These are phyloP conservation scores for Cyberlindnera subsufficiens DNA, from an alignment of 805 yeast genomes.

Conservation along the genomic window DNA sequence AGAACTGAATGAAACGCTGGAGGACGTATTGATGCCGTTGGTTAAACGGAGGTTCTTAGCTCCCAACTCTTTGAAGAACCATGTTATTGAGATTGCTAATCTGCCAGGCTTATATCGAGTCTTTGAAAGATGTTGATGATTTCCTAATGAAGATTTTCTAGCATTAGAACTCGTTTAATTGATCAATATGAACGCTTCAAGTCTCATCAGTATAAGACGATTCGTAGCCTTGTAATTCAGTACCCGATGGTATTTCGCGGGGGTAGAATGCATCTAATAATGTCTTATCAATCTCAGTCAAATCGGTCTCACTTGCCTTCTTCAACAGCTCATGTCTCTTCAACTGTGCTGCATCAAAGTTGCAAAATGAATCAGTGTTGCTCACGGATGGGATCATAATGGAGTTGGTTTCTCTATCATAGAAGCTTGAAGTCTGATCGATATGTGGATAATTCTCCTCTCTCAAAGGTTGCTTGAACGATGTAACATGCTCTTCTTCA, in stretches of 20 bases:
- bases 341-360: conserved; percentile 17
- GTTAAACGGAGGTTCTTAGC: conserved; percentile 62
- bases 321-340: conserved; percentile 17
- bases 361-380: conserved; percentile 11
- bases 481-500: conserved; percentile 22
- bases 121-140: conserved; percentile 75
- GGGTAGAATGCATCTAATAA: conserved; percentile 10
- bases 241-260: no score
- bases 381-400: conserved; percentile 23
- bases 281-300: conserved; percentile 15
- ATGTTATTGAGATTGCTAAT: conserved; percentile 80
- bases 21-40: conserved; percentile 58
- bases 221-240: neutral
- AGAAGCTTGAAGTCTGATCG: conserved; percentile 17
- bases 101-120: conserved; percentile 87
- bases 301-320: conserved; percentile 8
- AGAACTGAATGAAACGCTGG: conserved; percentile 37
- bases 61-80: conserved; percentile 41
- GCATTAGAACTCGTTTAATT: no score
- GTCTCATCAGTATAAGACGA: no score
- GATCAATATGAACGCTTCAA: no score
- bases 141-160: no score
- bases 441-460: conserved; percentile 20
- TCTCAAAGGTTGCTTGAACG: conserved; percentile 21
- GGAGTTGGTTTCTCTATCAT: conserved; percentile 17